Conservation (phyloP, 495 filamentous ascomycete genomes). For the Xylaria acuta region DNA sequence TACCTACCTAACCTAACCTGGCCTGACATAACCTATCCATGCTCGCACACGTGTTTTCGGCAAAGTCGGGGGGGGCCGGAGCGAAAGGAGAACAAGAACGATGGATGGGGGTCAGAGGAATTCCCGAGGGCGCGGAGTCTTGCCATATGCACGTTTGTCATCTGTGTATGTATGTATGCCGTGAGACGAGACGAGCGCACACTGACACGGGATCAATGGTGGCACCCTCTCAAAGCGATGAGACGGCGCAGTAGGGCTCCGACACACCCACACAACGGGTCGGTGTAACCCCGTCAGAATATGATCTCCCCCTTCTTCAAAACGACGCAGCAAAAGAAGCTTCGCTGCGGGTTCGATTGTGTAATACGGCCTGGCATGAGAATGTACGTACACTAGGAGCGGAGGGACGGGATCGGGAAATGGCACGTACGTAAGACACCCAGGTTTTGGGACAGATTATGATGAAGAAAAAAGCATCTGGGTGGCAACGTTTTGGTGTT, state of each 20-base stretch:
- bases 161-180: no score
- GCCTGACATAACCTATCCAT: no score
- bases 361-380: no score
- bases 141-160: slow-evolving; percentile 8
- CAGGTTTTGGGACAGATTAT: background rate
- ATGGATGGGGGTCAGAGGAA: background rate
- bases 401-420: background rate
- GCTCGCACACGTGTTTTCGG: slow-evolving; percentile 18
- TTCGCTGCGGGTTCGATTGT: background rate
- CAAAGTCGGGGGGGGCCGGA: slow-evolving; percentile 14
- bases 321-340: slow-evolving; percentile 7
- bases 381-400: no score
- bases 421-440: no score
- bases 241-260: slow-evolving; percentile 22
- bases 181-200: background rate
- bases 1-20: no score
- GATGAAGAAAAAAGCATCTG: background rate
- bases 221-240: background rate
- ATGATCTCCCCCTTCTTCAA: no score
- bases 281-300: no score
- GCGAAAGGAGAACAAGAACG: background rate
- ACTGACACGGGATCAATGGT: background rate
- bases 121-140: slow-evolving; percentile 17
- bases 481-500: background rate
- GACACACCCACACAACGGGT: no score